phyloP scores from a whole-genome alignment of 164 flowering plant genomes.

The Magnolia kwangsiensis region DNA sequence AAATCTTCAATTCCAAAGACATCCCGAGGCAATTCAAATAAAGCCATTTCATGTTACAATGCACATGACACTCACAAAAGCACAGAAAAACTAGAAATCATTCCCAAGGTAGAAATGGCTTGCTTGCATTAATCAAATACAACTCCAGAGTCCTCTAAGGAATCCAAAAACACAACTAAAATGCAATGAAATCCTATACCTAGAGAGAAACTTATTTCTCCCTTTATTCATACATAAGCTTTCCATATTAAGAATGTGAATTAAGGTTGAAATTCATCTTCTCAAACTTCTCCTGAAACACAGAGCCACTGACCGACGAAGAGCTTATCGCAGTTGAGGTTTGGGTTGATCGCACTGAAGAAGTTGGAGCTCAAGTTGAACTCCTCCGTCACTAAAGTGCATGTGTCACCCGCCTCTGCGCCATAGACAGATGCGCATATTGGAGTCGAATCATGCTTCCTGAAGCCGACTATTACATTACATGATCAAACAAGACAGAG shows the following conservation, averaged over 20 bases:
- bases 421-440: not conserved
- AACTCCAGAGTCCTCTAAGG: no score
- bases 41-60: no score
- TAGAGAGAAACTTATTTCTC: not conserved
- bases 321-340: not conserved
- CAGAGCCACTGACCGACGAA: not conserved
- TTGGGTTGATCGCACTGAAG: not conserved
- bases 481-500: not conserved
- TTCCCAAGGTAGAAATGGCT: no score
- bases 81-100: no score
- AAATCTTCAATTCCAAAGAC: no score
- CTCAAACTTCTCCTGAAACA: not conserved
- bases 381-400: not conserved
- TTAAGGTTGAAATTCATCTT: not conserved
- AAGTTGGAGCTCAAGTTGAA: not conserved
- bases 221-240: not conserved
- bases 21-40: no score
- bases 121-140: no score
- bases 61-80: no score
- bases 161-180: no score
- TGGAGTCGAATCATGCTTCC: not conserved
- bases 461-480: not conserved
- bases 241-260: no score
- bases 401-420: not conserved
- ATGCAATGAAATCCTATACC: not conserved